Conservation (phyloP, 192 early-diverging fungal genomes). For the Coemansia sp. region DNA sequence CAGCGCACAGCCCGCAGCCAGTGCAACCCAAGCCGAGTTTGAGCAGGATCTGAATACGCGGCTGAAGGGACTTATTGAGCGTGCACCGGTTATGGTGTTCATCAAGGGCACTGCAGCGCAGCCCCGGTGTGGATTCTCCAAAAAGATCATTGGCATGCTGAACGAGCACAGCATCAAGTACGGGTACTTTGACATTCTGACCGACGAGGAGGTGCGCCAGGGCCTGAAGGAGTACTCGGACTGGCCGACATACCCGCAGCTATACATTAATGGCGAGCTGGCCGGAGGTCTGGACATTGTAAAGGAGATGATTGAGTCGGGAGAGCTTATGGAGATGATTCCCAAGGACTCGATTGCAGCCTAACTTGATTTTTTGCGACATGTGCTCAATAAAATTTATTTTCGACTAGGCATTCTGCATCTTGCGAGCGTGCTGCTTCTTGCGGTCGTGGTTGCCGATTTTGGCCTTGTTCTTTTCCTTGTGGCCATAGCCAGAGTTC, state of each 20-base stretch:
- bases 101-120: slow-evolving; percentile 91
- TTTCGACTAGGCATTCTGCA: background rate
- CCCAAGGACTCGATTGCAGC: slow-evolving; percentile 36
- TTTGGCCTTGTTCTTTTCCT: slow-evolving; percentile 65
- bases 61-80: slow-evolving; percentile 66
- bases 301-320: slow-evolving; percentile 80
- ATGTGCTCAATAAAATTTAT: background rate
- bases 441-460: slow-evolving; percentile 76
- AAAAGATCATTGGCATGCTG: slow-evolving; percentile 74
- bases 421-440: slow-evolving; percentile 70
- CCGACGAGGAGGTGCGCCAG: slow-evolving; percentile 89
- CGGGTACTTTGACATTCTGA: slow-evolving; percentile 89
- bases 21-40: slow-evolving; percentile 53
- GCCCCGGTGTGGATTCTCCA: slow-evolving; percentile 93
- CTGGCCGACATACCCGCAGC: slow-evolving; percentile 97
- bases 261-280: slow-evolving; percentile 91
- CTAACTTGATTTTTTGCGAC: background rate
- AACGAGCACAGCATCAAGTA: slow-evolving; percentile 57
- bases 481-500: slow-evolving; percentile 35
- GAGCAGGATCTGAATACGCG: slow-evolving; percentile 73
- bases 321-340: slow-evolving; percentile 66
- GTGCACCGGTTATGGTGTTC: slow-evolving; percentile 86
- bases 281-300: slow-evolving; percentile 95
- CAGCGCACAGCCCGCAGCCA: slow-evolving; percentile 30
- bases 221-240: slow-evolving; percentile 84